Evolutionary conservation across 2,329 filamentous ascomycete species (phyloP).

Genomic region (Epichloe scottii): DNA sequence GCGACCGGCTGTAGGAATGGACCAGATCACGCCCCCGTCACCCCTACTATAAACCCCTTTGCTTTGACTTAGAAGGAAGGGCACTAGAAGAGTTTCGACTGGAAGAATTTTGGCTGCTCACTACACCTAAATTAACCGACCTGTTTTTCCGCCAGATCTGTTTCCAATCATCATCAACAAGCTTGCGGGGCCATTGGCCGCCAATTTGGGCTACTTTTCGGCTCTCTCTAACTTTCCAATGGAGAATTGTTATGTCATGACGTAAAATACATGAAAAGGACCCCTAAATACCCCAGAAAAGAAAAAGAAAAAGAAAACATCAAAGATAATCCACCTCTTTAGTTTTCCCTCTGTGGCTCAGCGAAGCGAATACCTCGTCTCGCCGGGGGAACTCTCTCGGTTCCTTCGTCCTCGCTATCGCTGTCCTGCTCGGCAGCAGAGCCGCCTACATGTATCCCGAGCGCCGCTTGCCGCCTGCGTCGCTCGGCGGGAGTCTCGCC

Average conservation of each 20-base stretch:
- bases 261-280: too few species aligned
- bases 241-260: too few species aligned
- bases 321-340: background rate
- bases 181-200: slow-evolving; percentile 26
- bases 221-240: too few species aligned
- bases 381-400: slow-evolving; percentile 36
- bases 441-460: slow-evolving; percentile 39
- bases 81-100: background rate
- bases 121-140: background rate
- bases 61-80: background rate
- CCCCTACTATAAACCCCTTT: background rate
- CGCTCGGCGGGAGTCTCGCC: slow-evolving; percentile 64
- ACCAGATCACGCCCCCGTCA: too few species aligned
- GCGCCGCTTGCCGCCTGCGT: slow-evolving; percentile 58
- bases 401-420: slow-evolving; percentile 43
- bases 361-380: slow-evolving; percentile 50
- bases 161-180: slow-evolving; percentile 43
- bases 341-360: slow-evolving; percentile 23
- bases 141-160: slow-evolving; percentile 9
- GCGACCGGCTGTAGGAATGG: too few species aligned
- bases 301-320: too few species aligned
- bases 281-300: too few species aligned
- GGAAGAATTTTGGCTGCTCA: background rate
- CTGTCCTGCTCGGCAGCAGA: slow-evolving; percentile 34
- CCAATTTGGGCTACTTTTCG: too few species aligned